Conservation (phyloP, 2,329 filamentous ascomycete genomes). For the Rhynchosporium secalis region DNA sequence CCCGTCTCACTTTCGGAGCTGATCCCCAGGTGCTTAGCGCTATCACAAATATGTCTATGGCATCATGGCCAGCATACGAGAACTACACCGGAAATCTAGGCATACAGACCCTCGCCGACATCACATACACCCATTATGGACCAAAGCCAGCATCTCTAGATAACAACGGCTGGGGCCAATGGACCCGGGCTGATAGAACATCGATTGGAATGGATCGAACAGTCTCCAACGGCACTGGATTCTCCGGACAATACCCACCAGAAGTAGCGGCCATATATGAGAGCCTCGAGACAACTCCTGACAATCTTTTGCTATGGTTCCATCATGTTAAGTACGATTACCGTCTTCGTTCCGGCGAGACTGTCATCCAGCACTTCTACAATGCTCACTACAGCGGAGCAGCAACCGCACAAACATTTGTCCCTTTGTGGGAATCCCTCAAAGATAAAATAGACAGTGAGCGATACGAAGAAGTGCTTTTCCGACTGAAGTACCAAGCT, state of each 20-base stretch:
- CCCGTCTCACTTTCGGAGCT: slow-evolving; percentile 62
- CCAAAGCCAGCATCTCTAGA: slow-evolving; percentile 68
- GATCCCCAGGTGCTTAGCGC: slow-evolving; percentile 56
- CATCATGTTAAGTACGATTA: slow-evolving; percentile 72
- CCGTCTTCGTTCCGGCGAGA: slow-evolving; percentile 60
- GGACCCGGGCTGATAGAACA: slow-evolving; percentile 62
- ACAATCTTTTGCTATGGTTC: slow-evolving; percentile 71
- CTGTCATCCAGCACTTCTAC: slow-evolving; percentile 68
- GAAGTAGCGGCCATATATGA: slow-evolving; percentile 61
- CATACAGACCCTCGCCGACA: slow-evolving; percentile 68
- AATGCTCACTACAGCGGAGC: slow-evolving; percentile 62
- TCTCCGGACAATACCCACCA: slow-evolving; percentile 63
- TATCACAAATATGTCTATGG: slow-evolving; percentile 63
- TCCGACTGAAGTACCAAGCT: slow-evolving; percentile 63
- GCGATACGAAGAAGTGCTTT: slow-evolving; percentile 58
- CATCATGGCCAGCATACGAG: slow-evolving; percentile 70
- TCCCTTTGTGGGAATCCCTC: slow-evolving; percentile 54
- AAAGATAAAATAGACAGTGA: slow-evolving; percentile 58
- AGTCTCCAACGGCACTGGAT: slow-evolving; percentile 65
- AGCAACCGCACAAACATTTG: slow-evolving; percentile 60
- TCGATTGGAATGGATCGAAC: slow-evolving; percentile 72
- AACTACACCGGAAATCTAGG: slow-evolving; percentile 71
- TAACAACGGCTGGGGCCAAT: slow-evolving; percentile 69
- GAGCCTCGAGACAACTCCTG: slow-evolving; percentile 61
- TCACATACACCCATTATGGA: slow-evolving; percentile 65